Base-by-base conservation (phyloP, 2,329 filamentous ascomycete species). In the Torrubiella hemipterigena region DNA sequence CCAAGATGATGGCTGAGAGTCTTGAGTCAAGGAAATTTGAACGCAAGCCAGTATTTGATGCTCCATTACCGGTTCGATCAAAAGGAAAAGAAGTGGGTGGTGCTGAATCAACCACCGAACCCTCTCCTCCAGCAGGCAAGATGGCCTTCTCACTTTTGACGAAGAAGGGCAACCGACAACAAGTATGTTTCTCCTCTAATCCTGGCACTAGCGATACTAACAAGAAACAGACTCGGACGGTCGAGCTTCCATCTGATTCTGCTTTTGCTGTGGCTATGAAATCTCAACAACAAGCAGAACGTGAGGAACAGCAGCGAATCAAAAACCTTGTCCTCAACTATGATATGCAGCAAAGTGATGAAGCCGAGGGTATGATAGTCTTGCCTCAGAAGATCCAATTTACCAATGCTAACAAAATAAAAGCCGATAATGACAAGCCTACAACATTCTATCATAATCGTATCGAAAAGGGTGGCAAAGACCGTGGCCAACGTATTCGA, bases 1-100 rank as follows among this genome's bases (percentile, higher is more conserved):
- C 91, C 22, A 95, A 93, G 56, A 82, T 98, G 74, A 96, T 98
- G 89, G 74, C 87, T 30, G 91, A 98, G 55, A 95, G 89, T 59
- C 63, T 94, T 46, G 91, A 98, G 44, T 93, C 89, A 5, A 77
- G 91, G 45, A 95, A 94, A 47, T 93, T 94, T 44, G 91, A 98
- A 49, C 82, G 91, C 39, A 95, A 94, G 58, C 77, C 83, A 17
- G 70, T 91, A 31, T 95, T 98, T 48, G 93, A 98, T 52, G 84
- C 96, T n/a, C 86, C 93, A 2, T 62, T 98, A n/a, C 91, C 91
- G 1, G 87, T 98, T 59, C 81, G 85, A 34, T 54, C 69, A 17
- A 77, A 76, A 52, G 64, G 63, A 30, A 78, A 81, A 17, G 81
- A 32, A 29, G 31, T 26, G 14, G 18, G 18, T 16, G 38, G 39